Evolutionary conservation across 768 basidiomycete species (phyloP), one percentile per base, ranked within the genome.

Genomic region (Auriculariales sp.): DNA sequence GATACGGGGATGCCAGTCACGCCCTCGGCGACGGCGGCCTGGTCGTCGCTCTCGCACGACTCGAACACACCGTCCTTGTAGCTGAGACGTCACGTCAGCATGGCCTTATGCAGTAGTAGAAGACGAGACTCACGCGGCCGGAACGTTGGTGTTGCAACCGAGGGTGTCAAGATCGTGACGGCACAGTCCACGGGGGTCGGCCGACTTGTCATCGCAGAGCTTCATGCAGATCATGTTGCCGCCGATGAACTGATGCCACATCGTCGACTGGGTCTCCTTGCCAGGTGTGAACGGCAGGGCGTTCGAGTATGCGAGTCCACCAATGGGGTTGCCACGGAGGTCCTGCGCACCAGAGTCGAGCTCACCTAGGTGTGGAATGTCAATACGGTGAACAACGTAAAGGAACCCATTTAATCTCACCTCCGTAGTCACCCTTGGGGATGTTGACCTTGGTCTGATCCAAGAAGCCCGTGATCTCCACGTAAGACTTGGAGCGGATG

Each of bases 101-200:
- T n/a, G n/a, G n/a, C n/a, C n/a, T n/a, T n/a, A n/a, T n/a, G n/a
- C n/a, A n/a, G n/a, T n/a, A n/a, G n/a, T n/a, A n/a, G n/a, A n/a
- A n/a, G n/a, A n/a, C n/a, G n/a, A n/a, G n/a, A n/a, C n/a, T n/a
- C n/a, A n/a, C 29, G 67, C 63, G 61, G 73, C 77, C 14, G 86
- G 86, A n/a, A 74, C 79, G 60, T 87, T 89, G 69, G 78, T 87
- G 2, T 54, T 58, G 56, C 82, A 81, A 9, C 88, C 87, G 47
- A 86, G 9, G 7, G 15, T 45, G 52, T 56, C 58, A 52, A 68
- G 81, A 53, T 77, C 72, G 70, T 90, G 79, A 60, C 83, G 67
- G 67, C 86, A 88, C 56, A 61, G 73, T n/a, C 66, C 58, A 3
- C 67, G 65, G 0, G 73, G 68, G 56, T 76, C 69, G 17, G 72